Percentiles rank a stretch among this genome's conserved stretches.
phyloP scores from a whole-genome alignment of 1,284 basidiomycete species.

The Puccinia brachypodii region DNA sequence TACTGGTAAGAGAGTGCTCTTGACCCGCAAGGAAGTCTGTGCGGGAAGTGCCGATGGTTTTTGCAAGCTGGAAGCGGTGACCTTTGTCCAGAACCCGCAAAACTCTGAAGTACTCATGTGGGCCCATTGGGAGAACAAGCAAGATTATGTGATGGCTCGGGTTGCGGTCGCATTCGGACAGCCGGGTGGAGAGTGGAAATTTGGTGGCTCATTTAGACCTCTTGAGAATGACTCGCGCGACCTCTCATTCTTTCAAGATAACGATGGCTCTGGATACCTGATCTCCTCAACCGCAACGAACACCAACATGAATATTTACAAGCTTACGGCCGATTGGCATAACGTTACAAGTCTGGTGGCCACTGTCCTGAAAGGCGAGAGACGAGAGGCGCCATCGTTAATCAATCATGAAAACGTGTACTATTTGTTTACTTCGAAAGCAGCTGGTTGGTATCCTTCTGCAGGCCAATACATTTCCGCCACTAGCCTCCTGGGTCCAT shows the following conservation, averaged over 20 bases:
- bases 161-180: slow-evolving; percentile 26
- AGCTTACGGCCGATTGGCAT: slow-evolving; percentile 19
- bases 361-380: slow-evolving; percentile 28
- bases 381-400: slow-evolving; percentile 24
- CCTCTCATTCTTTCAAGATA: slow-evolving; percentile 19
- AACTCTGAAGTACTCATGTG: slow-evolving; percentile 31
- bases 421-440: slow-evolving; percentile 22
- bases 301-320: slow-evolving; percentile 32
- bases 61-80: slow-evolving; percentile 26
- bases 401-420: slow-evolving; percentile 9
- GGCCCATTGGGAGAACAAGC: slow-evolving; percentile 29
- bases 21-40: slow-evolving; percentile 23
- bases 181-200: slow-evolving; percentile 15
- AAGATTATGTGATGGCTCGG: slow-evolving; percentile 2
- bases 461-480: slow-evolving; percentile 24
- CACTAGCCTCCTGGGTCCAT: neutral
- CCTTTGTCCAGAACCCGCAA: slow-evolving; percentile 14
- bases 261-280: slow-evolving; percentile 23
- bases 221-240: slow-evolving; percentile 22
- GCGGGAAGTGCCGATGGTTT: neutral
- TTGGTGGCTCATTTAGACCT: slow-evolving; percentile 21
- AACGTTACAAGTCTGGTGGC: slow-evolving; percentile 10
- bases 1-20: neutral
- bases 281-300: slow-evolving; percentile 15
- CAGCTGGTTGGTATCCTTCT: slow-evolving; percentile 28